Evolutionary conservation across 2,329 filamentous ascomycete genomes (phyloP).

Genomic region (Xylariomycetidae sp.): DNA sequence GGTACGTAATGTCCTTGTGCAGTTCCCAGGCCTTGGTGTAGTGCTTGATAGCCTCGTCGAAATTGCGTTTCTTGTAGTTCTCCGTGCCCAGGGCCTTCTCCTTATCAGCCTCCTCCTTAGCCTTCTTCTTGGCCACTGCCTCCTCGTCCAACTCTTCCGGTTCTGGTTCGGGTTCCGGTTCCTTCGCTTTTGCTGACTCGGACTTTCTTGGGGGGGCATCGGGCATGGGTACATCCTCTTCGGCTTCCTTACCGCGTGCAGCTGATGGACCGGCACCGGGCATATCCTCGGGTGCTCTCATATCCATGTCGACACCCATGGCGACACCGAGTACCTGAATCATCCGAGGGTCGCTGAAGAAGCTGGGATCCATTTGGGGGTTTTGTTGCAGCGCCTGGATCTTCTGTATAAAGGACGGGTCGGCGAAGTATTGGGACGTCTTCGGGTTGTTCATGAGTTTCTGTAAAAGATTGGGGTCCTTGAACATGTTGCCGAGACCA

Average conservation of each 20-base stretch:
- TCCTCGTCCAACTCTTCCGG: slow-evolving; percentile 76
- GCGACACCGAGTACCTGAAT: slow-evolving; percentile 90
- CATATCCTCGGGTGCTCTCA: slow-evolving; percentile 38
- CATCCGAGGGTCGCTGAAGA: slow-evolving; percentile 88
- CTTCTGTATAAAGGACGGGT: slow-evolving; percentile 86
- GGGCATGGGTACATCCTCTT: slow-evolving; percentile 75
- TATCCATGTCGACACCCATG: slow-evolving; percentile 88
- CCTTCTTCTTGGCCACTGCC: slow-evolving; percentile 75
- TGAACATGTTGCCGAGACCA: slow-evolving; percentile 89
- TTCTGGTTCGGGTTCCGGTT: slow-evolving; percentile 54
- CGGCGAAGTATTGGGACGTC: slow-evolving; percentile 75
- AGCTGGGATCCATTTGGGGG: slow-evolving; percentile 70
- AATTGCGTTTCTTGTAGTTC: slow-evolving; percentile 97
- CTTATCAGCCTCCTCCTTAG: slow-evolving; percentile 87
- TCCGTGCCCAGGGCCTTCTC: slow-evolving; percentile 93
- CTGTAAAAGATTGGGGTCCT: slow-evolving; percentile 80
- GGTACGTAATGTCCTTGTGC: slow-evolving; percentile 93
- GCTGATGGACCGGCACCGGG: slow-evolving; percentile 24
- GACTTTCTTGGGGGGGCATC: slow-evolving; percentile 53
- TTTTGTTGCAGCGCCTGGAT: slow-evolving; percentile 77
- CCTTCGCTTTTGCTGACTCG: slow-evolving; percentile 47
- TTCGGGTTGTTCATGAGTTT: slow-evolving; percentile 95
- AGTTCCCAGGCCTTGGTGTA: slow-evolving; percentile 94
- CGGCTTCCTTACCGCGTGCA: slow-evolving; percentile 39
- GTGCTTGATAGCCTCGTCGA: slow-evolving; percentile 90